Percentiles rank a stretch among this genome's conserved stretches.
Evolutionary conservation across 768 basidiomycete species (phyloP).

Genomic region (Tulasnella sp.): DNA sequence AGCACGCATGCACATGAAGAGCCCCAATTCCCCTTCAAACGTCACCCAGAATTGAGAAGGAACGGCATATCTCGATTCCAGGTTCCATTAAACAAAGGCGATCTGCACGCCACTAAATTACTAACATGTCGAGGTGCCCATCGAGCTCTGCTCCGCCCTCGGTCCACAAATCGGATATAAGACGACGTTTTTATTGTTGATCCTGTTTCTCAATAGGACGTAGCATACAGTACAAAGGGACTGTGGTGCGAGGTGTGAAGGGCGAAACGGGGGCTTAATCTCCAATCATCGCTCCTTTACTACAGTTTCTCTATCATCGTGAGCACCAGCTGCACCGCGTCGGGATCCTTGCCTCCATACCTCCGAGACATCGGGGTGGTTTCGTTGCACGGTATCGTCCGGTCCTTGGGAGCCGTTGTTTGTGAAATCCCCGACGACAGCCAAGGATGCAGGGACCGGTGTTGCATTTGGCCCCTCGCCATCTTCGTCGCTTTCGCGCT

Average conservation of each 20-base stretch:
- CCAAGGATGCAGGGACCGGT: neutral
- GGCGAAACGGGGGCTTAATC: neutral
- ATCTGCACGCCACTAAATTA: too few species aligned
- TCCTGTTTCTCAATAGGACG: too few species aligned
- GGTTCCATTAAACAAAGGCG: too few species aligned
- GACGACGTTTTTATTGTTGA: too few species aligned
- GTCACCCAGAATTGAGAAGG: neutral
- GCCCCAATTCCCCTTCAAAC: neutral
- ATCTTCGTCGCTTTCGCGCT: conserved; percentile 14
- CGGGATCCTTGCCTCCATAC: neutral
- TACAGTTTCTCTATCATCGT: neutral
- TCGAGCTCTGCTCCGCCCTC: too few species aligned
- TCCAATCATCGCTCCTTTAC: neutral
- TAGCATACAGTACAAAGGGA: neutral
- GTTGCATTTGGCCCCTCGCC: neutral
- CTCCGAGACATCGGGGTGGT: neutral
- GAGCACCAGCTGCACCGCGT: neutral
- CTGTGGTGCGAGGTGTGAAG: neutral
- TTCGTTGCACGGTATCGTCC: conserved; percentile 24
- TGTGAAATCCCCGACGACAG: neutral
- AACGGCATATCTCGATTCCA: neutral
- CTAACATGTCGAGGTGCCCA: too few species aligned
- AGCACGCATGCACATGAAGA: neutral
- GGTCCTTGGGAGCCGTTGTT: neutral
- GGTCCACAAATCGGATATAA: too few species aligned